A percentile compares a stretch with the other conserved stretches of the same genome.
phyloP scores from a whole-genome alignment of 495 filamentous ascomycete genomes.

The Elaphomyces granulatus region DNA sequence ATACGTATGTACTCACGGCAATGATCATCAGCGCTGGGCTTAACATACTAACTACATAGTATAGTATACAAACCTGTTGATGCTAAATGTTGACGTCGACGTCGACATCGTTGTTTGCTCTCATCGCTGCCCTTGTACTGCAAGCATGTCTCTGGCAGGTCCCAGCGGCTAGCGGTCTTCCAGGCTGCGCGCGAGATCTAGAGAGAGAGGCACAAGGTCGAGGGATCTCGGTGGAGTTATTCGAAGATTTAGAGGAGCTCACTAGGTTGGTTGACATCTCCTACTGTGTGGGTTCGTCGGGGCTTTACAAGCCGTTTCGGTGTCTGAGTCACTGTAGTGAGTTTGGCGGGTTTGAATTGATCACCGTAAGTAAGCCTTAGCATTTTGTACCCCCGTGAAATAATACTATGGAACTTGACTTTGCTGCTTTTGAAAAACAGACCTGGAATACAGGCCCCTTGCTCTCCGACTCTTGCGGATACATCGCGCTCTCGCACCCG shows the following conservation, averaged over 20 bases:
- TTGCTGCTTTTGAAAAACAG: slow-evolving; percentile 14
- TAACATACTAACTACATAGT: no score
- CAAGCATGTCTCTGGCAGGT: no score
- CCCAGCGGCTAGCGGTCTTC: no score
- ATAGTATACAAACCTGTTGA: no score
- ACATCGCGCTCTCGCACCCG: slow-evolving; percentile 69
- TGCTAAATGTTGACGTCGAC: no score
- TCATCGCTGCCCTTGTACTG: no score
- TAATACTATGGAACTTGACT: not conserved
- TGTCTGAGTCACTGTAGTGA: slow-evolving; percentile 75
- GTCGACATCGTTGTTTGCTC: no score
- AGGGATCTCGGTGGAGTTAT: slow-evolving; percentile 47
- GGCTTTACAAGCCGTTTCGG: slow-evolving; percentile 65
- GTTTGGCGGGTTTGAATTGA: slow-evolving; percentile 63
- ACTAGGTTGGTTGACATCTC: slow-evolving; percentile 83
- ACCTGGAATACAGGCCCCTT: slow-evolving; percentile 86
- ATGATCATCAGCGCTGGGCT: no score
- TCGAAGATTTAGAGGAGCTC: slow-evolving; percentile 69
- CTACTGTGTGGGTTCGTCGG: slow-evolving; percentile 85
- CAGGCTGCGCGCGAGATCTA: no score
- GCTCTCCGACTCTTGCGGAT: slow-evolving; percentile 85
- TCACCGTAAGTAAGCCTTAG: slow-evolving; percentile 36
- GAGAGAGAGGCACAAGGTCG: not conserved
- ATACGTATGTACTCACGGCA: no score
- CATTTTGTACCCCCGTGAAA: slow-evolving; percentile 2